Evolutionary conservation across 208 protist species (phyloP).

Genomic region (Acanthamoeba lenticulata): DNA sequence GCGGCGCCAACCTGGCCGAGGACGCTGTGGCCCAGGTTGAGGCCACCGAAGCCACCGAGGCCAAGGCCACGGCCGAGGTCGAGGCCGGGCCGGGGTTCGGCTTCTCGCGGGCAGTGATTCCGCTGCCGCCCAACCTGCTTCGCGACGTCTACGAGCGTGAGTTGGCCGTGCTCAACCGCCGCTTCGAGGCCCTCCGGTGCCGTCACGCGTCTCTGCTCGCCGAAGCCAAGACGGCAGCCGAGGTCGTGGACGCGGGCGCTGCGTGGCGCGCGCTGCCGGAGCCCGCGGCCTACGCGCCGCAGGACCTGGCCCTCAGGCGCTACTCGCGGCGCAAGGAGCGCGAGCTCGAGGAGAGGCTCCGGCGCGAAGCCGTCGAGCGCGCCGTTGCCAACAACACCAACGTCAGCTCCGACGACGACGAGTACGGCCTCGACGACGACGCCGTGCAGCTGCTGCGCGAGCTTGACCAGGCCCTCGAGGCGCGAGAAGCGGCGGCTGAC

Average conservation of each 20-base stretch:
- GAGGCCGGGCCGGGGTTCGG: background rate
- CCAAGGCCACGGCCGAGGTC: background rate
- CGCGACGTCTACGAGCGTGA: background rate
- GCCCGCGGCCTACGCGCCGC: background rate
- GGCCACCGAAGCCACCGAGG: background rate
- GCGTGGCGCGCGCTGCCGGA: background rate
- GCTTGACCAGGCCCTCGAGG: background rate
- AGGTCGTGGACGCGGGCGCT: background rate
- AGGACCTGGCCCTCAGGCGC: background rate
- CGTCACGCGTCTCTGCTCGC: background rate
- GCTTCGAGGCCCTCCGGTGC: background rate
- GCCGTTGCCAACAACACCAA: background rate
- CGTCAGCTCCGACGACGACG: background rate
- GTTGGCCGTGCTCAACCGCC: background rate
- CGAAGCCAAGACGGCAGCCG: too few species aligned
- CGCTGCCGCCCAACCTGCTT: background rate
- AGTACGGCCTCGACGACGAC: background rate
- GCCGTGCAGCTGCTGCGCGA: background rate
- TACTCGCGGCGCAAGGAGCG: constrained; percentile 14
- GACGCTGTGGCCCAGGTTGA: background rate
- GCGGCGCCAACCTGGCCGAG: constrained; percentile 13
- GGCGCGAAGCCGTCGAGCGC: background rate
- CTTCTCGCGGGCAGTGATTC: background rate
- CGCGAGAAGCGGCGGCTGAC: background rate
- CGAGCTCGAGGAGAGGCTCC: background rate